Evolutionary conservation across 257 asterid genomes (phyloP).

Genomic region (Capsicum chinense): DNA sequence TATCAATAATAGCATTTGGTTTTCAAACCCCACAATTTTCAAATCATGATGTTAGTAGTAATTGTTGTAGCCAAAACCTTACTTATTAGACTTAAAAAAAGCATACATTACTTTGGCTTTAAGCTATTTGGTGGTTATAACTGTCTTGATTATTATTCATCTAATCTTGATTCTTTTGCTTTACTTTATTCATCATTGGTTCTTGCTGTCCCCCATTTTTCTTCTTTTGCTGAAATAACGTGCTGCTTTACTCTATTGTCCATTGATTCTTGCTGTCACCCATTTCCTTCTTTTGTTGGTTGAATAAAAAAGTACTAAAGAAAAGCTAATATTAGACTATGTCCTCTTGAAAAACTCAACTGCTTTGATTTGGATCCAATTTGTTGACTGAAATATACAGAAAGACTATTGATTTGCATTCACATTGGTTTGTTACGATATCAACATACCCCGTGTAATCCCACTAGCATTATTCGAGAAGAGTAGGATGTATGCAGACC

Average conservation of each 20-base stretch:
- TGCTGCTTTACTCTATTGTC: constrained; percentile 23
- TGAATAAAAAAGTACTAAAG: background rate
- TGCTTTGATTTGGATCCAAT: background rate
- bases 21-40: constrained; percentile 22
- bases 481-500: background rate
- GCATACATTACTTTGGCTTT: constrained; percentile 23
- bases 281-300: background rate
- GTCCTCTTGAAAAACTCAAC: constrained; percentile 19
- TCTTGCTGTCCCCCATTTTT: constrained; percentile 15
- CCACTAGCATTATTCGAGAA: background rate
- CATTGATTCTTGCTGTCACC: constrained; percentile 29
- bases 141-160: constrained; percentile 12
- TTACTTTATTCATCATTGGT: constrained; percentile 26
- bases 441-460: background rate
- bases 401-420: background rate
- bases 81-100: background rate
- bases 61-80: background rate
- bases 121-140: constrained; percentile 18
- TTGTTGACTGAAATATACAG: background rate
- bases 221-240: constrained; percentile 24
- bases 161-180: background rate
- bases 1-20: constrained; percentile 19
- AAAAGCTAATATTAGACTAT: background rate
- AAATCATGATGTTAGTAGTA: constrained; percentile 21
- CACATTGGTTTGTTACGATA: background rate